A percentile compares a stretch with the other conserved stretches of the same genome.
Evolutionary conservation across 129 eudicot genomes (phyloP).

Genomic region (Artemisia annua): DNA sequence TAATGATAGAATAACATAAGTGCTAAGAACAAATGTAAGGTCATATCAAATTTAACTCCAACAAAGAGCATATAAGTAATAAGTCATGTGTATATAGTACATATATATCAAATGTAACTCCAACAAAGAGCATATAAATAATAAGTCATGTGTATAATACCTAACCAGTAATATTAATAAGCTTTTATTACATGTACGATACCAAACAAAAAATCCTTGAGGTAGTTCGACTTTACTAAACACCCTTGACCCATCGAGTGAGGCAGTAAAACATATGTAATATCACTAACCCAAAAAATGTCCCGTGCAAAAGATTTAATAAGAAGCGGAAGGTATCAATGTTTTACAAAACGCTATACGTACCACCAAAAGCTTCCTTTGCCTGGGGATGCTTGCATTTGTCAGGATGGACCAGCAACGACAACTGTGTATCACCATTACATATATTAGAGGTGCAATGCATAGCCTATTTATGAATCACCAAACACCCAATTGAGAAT

Average conservation of each 20-base stretch:
- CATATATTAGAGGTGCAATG: constrained; percentile 9
- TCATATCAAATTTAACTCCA: neutral
- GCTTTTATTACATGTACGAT: neutral
- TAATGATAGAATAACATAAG: neutral
- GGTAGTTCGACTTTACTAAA: too few relatives aligned
- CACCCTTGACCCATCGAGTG: too few relatives aligned
- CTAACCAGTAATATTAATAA: neutral
- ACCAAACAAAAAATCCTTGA: neutral
- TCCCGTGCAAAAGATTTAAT: neutral
- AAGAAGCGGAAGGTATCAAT: neutral
- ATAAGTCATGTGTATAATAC: too few relatives aligned
- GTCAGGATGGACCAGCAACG: constrained; percentile 98
- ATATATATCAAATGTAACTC: neutral
- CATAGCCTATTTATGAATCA: neutral
- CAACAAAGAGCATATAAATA: constrained; percentile 4
- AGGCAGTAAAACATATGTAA: neutral
- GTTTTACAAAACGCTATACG: constrained; percentile 2
- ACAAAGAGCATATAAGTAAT: constrained; percentile 3
- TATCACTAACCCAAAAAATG: neutral
- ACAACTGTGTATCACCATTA: constrained; percentile 49
- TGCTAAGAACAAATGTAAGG: neutral
- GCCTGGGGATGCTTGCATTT: constrained; percentile 99
- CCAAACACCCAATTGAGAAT: constrained; percentile 7
- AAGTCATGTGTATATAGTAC: too few relatives aligned
- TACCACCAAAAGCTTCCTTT: constrained; percentile 98